Evolutionary conservation across 116 monocot genomes (phyloP).

Genomic region (Cymodocea nodosa): DNA sequence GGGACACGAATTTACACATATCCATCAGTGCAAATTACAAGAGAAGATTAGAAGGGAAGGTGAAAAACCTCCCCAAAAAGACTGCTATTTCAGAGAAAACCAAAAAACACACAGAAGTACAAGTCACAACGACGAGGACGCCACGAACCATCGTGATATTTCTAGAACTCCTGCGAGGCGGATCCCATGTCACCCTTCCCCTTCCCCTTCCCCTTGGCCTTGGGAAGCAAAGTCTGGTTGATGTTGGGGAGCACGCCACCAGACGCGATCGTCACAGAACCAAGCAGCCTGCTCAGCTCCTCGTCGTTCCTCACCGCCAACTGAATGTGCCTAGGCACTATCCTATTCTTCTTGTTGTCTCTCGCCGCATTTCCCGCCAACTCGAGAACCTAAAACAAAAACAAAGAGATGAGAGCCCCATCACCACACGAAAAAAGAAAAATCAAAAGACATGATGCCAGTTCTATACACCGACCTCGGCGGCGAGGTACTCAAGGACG

Average conservation of each 20-base stretch:
- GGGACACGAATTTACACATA: no score
- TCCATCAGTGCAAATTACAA: no score
- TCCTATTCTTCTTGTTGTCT: conserved; percentile 26
- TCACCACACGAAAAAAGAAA: background rate
- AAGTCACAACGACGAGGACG: no score
- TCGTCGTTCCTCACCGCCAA: conserved; percentile 23
- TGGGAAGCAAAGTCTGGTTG: conserved; percentile 16
- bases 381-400: conserved; percentile 12
- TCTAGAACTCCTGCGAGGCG: conserved; percentile 31
- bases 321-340: conserved; percentile 21
- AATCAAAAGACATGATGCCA: no score
- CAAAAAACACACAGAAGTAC: no score
- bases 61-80: no score
- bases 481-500: conserved; percentile 24
- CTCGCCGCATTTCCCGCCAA: conserved; percentile 25
- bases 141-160: no score
- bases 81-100: no score
- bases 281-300: conserved; percentile 19
- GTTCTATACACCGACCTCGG: conserved; percentile 8
- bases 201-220: conserved; percentile 13
- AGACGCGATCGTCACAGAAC: conserved; percentile 16
- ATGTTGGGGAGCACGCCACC: conserved; percentile 23
- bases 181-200: conserved; percentile 30
- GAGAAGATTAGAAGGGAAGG: no score
- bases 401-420: background rate